These are phyloP conservation scores for Penicillium silybi DNA, from an alignment of 495 filamentous ascomycete genomes.

Conservation along the genomic window DNA sequence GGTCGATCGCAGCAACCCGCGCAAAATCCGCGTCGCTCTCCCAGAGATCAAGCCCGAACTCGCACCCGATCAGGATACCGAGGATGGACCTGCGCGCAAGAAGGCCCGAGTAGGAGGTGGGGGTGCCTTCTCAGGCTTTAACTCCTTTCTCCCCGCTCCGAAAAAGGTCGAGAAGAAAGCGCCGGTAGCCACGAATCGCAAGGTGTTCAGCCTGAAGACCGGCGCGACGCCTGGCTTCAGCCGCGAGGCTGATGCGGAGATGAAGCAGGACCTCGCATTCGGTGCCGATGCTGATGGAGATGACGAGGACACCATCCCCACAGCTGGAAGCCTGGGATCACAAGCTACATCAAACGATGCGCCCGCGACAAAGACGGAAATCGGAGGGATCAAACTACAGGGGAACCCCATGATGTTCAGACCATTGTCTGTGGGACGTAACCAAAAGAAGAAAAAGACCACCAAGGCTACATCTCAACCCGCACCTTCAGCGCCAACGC, in stretches of 20 bases:
- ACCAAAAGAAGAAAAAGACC: slow-evolving; percentile 62
- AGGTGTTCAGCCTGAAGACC: slow-evolving; percentile 68
- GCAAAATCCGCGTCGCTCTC: slow-evolving; percentile 78
- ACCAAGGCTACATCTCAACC: slow-evolving; percentile 11
- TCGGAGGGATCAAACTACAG: slow-evolving; percentile 60
- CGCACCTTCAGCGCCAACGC: slow-evolving; percentile 11
- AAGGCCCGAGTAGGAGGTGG: slow-evolving; percentile 54
- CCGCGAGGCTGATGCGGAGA: slow-evolving; percentile 50
- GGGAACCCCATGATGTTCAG: slow-evolving; percentile 85
- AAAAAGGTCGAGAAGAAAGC: slow-evolving; percentile 50
- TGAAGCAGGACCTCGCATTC: slow-evolving; percentile 27
- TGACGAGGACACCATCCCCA: slow-evolving; percentile 15
- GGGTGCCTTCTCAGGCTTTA: slow-evolving; percentile 70
- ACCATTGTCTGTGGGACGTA: slow-evolving; percentile 74
- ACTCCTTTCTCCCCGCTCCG: slow-evolving; percentile 81
- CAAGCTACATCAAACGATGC: slow-evolving; percentile 1
- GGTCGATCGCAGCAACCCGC: slow-evolving; percentile 71
- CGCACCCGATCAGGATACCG: slow-evolving; percentile 32
- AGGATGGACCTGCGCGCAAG: slow-evolving; percentile 67
- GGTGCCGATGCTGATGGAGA: slow-evolving; percentile 4
- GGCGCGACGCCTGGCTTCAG: slow-evolving; percentile 74
- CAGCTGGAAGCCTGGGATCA: slow-evolving; percentile 18
- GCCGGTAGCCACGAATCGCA: slow-evolving; percentile 27
- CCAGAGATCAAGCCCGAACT: slow-evolving; percentile 47
- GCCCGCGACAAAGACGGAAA: slow-evolving; percentile 20